phyloP scores from a whole-genome alignment of 306 rosid species.

The Casuarina cunninghamiana region DNA sequence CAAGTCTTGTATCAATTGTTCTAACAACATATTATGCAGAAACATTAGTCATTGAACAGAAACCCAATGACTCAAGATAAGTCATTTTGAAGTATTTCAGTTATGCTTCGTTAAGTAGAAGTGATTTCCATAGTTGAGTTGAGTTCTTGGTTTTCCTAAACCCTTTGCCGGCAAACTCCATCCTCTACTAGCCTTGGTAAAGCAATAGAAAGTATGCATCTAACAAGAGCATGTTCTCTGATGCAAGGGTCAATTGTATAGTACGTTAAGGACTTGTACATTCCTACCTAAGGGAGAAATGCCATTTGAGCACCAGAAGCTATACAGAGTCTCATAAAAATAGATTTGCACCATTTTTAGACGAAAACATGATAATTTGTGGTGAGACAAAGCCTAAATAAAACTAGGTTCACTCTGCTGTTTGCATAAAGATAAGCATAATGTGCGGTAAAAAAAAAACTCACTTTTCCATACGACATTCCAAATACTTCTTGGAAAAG shows the following conservation, averaged over 20 bases:
- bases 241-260: background rate
- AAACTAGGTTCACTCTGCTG: background rate
- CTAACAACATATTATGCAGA: background rate
- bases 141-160: background rate
- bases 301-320: background rate
- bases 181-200: background rate
- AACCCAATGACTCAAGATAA: background rate
- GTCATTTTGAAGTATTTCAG: background rate
- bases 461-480: constrained; percentile 93
- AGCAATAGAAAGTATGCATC: background rate
- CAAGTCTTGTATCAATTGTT: background rate
- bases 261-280: background rate
- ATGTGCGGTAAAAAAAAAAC: constrained; percentile 23
- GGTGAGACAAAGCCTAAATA: background rate
- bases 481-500: constrained; percentile 75
- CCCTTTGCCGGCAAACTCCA: background rate
- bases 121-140: background rate
- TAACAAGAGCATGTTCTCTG: background rate
- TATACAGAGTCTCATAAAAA: no score
- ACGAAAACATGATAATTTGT: no score
- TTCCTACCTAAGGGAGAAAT: background rate
- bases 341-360: no score
- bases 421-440: background rate
- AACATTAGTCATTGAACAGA: background rate
- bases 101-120: background rate